Base-by-base conservation (phyloP, 306 rosid genomes). In the Purshia tridentata region DNA sequence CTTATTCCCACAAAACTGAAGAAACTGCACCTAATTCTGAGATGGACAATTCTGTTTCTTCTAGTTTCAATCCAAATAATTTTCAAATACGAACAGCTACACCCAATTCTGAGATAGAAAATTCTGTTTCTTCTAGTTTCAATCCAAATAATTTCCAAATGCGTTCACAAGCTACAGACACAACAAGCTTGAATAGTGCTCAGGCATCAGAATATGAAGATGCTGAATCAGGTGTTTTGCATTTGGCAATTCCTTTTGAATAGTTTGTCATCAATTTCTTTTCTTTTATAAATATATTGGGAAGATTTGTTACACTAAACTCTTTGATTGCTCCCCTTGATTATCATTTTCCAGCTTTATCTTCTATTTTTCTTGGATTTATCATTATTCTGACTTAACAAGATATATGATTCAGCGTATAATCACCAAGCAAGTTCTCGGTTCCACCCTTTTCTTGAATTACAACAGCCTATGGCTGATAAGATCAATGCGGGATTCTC, bases 201-300 rank as follows among this genome's bases (percentile, higher is more conserved):
- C 91, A 84, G 73, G 80, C 87, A 70, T 82, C 98, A 66, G 94
- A 88, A 65, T 87, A 69, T 20, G 98, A 88, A 85, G 96, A 90
- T 74, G 86, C 86, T 49, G 95, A 90, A 82, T 90, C 98, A 59
- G 98, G 96, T 88, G 77, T 77, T 29, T 29, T 29, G 37, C 48
- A 16, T 37, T 54, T 51, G 44, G 64, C 51, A 60, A 61, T 20
- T 77, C 14, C 44, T 72, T 69, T 48, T 42, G 59, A 10, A 45
- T n/a, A 64, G 77, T 50, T 53, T 74, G 29, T 75, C 58, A 42
- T 23, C 58, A 56, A 19, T 70, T 59, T 19, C 45, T 46, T 63
- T 76, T 35, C 2, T 42, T 16, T 22, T 55, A 40, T n/a, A 69
- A 52, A 18, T 69, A 46, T 69, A n/a, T 42, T 42, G 63, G 77